These are phyloP conservation scores for Phytophthora pinifolia DNA, from an alignment of 352 stramenopile genomes.

Conservation along the genomic window DNA sequence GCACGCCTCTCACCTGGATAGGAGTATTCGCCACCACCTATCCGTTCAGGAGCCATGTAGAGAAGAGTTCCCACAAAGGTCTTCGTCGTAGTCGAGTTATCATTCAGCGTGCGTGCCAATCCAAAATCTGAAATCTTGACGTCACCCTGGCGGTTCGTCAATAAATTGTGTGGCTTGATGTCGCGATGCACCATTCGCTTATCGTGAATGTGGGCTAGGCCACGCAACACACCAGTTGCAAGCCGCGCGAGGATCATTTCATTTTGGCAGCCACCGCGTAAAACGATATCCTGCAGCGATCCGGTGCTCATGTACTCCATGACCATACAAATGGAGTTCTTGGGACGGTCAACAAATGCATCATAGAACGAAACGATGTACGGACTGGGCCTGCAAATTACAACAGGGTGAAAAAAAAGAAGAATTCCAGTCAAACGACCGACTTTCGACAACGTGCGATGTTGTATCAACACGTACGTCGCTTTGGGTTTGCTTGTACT, in stretches of 20 bases:
- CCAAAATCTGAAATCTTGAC: conserved; percentile 91
- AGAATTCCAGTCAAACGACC: background rate
- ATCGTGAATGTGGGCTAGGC: conserved; percentile 86
- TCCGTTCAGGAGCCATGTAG: conserved; percentile 95
- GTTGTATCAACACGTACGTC: conserved; percentile 32
- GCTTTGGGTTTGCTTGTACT: conserved; percentile 33
- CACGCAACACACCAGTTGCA: conserved; percentile 68
- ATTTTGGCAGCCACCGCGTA: conserved; percentile 76
- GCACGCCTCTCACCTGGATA: conserved; percentile 55
- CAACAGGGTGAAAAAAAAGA: conserved; percentile 3
- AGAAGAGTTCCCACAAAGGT: conserved; percentile 94
- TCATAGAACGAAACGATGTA: conserved; percentile 93
- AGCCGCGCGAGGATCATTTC: conserved; percentile 82
- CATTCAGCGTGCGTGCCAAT: conserved; percentile 76
- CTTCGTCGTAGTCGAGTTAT: conserved; percentile 74
- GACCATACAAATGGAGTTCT: conserved; percentile 89
- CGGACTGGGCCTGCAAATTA: conserved; percentile 58
- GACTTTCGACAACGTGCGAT: background rate
- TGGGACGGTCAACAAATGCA: conserved; percentile 87
- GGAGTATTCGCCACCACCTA: conserved; percentile 90
- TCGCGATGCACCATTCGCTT: conserved; percentile 91
- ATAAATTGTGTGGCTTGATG: conserved; percentile 91
- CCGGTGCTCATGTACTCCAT: conserved; percentile 95
- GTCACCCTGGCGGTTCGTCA: conserved; percentile 85
- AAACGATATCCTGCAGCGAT: conserved; percentile 89